phyloP scores from a whole-genome alignment of 2,329 filamentous ascomycete species.

The Sordariomycetes sp. region DNA sequence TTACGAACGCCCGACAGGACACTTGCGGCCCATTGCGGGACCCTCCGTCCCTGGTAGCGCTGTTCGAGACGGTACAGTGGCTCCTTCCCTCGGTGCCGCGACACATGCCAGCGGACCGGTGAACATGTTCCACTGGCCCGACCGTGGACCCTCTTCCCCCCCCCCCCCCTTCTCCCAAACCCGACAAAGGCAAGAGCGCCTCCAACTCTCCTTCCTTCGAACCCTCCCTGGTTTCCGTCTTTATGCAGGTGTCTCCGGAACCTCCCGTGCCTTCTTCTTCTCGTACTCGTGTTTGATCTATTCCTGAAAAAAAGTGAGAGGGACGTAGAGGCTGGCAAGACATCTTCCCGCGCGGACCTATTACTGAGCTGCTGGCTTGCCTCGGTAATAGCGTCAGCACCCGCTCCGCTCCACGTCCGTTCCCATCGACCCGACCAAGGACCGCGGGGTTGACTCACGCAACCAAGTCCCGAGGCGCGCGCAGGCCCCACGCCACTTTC shows the following conservation, averaged over 20 bases:
- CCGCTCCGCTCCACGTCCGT: not conserved
- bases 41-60: not conserved
- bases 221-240: not conserved
- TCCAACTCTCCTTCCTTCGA: not conserved
- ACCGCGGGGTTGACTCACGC: not conserved
- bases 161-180: not conserved
- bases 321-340: not conserved
- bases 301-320: not conserved
- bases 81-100: not conserved
- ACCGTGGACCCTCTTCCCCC: not conserved
- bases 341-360: not conserved
- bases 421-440: not conserved
- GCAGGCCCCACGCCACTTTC: not conserved
- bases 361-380: not conserved
- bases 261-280: too few relatives aligned
- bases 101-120: conserved; percentile 1
- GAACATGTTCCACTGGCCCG: conserved; percentile 2
- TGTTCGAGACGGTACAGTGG: not conserved
- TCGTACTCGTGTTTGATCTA: not conserved
- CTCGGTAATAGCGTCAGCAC: not conserved
- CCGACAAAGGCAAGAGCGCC: not conserved
- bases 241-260: too few relatives aligned
- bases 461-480: not conserved
- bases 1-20: not conserved
- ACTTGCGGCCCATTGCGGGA: not conserved